Percentiles rank a stretch among this genome's conserved stretches.
These are phyloP conservation scores for Penicillium sp. DNA, from an alignment of 2,329 filamentous ascomycete species.

Conservation along the genomic window DNA sequence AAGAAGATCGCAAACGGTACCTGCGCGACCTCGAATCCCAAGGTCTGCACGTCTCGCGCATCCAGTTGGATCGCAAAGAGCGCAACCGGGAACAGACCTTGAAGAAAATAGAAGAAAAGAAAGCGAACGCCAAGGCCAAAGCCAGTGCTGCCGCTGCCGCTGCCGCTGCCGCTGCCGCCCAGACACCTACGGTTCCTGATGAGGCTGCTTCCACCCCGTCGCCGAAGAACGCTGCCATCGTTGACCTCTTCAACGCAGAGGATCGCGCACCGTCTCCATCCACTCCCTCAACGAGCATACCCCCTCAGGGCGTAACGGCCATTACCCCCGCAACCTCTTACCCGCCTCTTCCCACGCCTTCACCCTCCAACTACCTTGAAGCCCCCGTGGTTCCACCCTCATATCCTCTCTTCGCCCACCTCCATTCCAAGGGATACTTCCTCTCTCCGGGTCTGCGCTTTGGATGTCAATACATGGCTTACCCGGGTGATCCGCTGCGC, in stretches of 20 bases:
- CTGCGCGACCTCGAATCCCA: slow-evolving; percentile 55
- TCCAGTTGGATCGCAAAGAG: slow-evolving; percentile 49
- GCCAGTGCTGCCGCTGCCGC: slow-evolving; percentile 17
- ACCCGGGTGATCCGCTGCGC: slow-evolving; percentile 88
- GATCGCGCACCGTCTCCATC: slow-evolving; percentile 13
- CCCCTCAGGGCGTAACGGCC: slow-evolving; percentile 26
- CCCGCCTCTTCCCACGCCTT: slow-evolving; percentile 41
- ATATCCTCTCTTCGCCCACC: slow-evolving; percentile 74
- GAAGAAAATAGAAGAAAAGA: slow-evolving; percentile 48
- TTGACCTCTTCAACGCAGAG: slow-evolving; percentile 26
- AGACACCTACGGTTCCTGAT: slow-evolving; percentile 5
- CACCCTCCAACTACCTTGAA: slow-evolving; percentile 26
- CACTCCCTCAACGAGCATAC: slow-evolving; percentile 13
- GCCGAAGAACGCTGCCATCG: slow-evolving; percentile 12
- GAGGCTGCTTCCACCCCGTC: slow-evolving; percentile 1
- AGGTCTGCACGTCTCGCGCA: slow-evolving; percentile 50
- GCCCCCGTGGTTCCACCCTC: slow-evolving; percentile 47
- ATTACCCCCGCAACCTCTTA: slow-evolving; percentile 54
- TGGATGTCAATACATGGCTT: slow-evolving; percentile 89
- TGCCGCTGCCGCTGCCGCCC: not conserved
- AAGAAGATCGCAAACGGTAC: slow-evolving; percentile 61
- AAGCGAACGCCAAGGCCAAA: slow-evolving; percentile 23
- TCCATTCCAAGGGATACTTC: slow-evolving; percentile 78
- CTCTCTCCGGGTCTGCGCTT: slow-evolving; percentile 91
- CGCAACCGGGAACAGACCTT: slow-evolving; percentile 50